These are phyloP conservation scores for Skeletonema tropicum DNA, from an alignment of 108 stramenopile species.

Conservation along the genomic window DNA sequence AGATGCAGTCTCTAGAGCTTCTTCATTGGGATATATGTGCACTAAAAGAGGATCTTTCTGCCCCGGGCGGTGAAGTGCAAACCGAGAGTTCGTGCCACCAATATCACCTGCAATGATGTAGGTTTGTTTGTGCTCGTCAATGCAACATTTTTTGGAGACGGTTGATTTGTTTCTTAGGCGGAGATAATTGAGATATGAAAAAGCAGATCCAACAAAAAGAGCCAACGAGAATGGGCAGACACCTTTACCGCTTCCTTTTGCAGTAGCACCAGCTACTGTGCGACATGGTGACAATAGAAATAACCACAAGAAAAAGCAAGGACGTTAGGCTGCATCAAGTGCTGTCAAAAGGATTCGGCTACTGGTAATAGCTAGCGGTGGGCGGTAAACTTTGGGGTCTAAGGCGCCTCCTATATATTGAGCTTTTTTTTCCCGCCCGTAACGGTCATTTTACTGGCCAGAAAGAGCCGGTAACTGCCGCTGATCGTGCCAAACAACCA, in stretches of 20 bases:
- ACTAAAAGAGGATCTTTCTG: constrained; percentile 48
- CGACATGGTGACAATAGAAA: not conserved
- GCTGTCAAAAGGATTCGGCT: too few species aligned
- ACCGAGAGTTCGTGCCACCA: constrained; percentile 92
- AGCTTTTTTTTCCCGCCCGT: too few species aligned
- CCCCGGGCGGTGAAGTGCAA: constrained; percentile 65
- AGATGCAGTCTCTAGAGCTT: constrained; percentile 31
- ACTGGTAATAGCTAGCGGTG: too few species aligned
- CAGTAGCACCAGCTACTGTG: not conserved
- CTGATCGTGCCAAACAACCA: too few species aligned
- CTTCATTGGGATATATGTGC: constrained; percentile 65
- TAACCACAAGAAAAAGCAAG: too few species aligned
- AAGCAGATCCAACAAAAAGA: not conserved
- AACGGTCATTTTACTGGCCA: too few species aligned
- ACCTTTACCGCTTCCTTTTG: not conserved
- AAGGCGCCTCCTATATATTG: too few species aligned
- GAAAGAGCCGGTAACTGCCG: too few species aligned
- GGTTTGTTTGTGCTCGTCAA: constrained; percentile 10
- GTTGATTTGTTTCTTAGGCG: not conserved
- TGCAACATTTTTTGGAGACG: not conserved
- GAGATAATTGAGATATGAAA: not conserved
- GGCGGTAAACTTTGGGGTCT: too few species aligned
- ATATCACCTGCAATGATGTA: constrained; percentile 88
- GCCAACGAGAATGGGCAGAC: constrained; percentile 3
- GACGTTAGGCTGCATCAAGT: too few species aligned